Percentiles rank a stretch among this genome's conserved stretches.
These are phyloP conservation scores for Tetraselmis chui DNA, from an alignment of 139 green algal genomes.

Conservation along the genomic window DNA sequence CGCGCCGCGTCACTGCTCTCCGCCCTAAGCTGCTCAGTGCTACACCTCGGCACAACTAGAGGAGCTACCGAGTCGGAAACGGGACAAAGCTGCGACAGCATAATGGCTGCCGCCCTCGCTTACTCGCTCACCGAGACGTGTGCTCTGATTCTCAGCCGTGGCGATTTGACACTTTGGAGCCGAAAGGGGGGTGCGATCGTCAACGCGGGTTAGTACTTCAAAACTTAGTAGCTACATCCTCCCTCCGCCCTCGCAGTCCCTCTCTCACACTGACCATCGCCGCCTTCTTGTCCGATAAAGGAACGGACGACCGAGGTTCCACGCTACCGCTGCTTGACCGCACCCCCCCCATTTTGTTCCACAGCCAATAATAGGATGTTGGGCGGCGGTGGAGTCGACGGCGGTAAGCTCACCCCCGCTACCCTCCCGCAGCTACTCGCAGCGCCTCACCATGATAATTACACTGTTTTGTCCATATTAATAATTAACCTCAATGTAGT, in stretches of 20 bases:
- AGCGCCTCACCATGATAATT: neutral
- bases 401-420: slow-evolving; percentile 21
- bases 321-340: neutral
- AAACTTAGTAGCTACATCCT: neutral
- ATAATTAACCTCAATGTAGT: neutral
- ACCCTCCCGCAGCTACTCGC: neutral
- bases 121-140: neutral
- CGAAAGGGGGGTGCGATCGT: slow-evolving; percentile 66
- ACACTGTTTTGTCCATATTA: neutral
- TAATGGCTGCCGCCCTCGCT: neutral
- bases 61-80: no score
- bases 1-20: no score
- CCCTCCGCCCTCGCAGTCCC: neutral
- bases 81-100: neutral
- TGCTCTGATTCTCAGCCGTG: neutral
- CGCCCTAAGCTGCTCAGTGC: no score
- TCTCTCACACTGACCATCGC: neutral
- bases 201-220: slow-evolving; percentile 52
- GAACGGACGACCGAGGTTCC: neutral
- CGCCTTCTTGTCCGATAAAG: neutral
- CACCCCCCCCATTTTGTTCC: no score
- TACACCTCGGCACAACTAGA: no score
- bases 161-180: slow-evolving; percentile 61
- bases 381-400: slow-evolving; percentile 81
- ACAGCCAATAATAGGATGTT: slow-evolving; percentile 80